These are phyloP conservation scores for Lasiodiplodia hormozganensis DNA, from an alignment of 2,329 filamentous ascomycete genomes.

Conservation along the genomic window DNA sequence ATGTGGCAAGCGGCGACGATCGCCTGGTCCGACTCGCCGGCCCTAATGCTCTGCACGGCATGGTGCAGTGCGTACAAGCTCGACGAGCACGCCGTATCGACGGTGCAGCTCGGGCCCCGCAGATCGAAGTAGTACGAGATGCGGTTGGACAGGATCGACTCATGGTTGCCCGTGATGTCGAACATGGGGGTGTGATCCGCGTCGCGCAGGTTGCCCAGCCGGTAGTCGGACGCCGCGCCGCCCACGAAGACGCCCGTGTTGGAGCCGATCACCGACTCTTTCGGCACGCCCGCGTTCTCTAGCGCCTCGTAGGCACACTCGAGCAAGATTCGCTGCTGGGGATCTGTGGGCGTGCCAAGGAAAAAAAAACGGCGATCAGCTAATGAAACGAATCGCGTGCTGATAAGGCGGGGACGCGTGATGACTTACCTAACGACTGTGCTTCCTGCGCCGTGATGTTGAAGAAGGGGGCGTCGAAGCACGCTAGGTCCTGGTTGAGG, in stretches of 20 bases:
- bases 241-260: conserved; percentile 40
- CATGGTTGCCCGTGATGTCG: conserved; percentile 29
- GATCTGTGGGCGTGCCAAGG: conserved; percentile 32
- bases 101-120: conserved; percentile 39
- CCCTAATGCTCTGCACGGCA: conserved; percentile 38
- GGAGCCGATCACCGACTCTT: conserved; percentile 31
- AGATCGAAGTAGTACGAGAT: conserved; percentile 43
- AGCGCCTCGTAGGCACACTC: conserved; percentile 35
- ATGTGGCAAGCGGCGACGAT: conserved; percentile 31
- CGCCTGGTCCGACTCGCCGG: conserved; percentile 31
- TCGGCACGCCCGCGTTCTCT: conserved; percentile 34
- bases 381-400: neutral
- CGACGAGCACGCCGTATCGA: conserved; percentile 45
- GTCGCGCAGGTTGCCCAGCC: conserved; percentile 27
- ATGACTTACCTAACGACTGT: neutral
- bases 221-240: conserved; percentile 35
- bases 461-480: conserved; percentile 38
- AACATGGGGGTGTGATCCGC: conserved; percentile 24
- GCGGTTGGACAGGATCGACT: conserved; percentile 40
- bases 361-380: neutral
- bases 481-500: conserved; percentile 32
- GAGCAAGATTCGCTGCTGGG: conserved; percentile 36
- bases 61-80: conserved; percentile 39
- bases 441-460: conserved; percentile 33
- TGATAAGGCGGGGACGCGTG: neutral